phyloP scores from a whole-genome alignment of 1,284 basidiomycete species.

The Austroboletus olivaceoglutinosus region DNA sequence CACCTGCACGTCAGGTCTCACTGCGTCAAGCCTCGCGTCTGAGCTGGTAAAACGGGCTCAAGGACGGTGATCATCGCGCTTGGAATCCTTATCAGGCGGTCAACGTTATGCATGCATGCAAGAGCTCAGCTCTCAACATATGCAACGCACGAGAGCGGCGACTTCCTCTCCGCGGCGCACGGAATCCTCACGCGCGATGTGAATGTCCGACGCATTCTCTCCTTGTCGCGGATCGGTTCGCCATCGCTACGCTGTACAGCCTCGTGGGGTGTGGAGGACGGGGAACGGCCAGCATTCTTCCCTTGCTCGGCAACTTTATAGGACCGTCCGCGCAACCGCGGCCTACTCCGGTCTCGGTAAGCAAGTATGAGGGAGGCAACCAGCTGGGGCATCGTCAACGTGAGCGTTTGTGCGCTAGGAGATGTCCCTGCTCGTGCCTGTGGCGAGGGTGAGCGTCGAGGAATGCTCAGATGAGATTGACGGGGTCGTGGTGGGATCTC shows the following conservation, averaged over 20 bases:
- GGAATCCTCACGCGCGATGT: constrained; percentile 10
- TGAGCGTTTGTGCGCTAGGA: constrained; percentile 10
- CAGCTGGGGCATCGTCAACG: constrained; percentile 32
- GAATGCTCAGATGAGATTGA: constrained; percentile 9
- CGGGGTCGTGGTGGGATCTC: constrained; percentile 6
- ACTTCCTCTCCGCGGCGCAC: constrained; percentile 20
- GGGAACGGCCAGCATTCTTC: constrained; percentile 12
- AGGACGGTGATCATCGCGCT: background rate
- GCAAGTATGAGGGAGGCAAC: constrained; percentile 32
- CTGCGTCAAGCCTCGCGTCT: too few relatives aligned
- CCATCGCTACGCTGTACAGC: constrained; percentile 2
- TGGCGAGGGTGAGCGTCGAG: constrained; percentile 31
- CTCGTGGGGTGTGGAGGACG: constrained; percentile 1
- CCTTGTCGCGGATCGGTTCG: constrained; percentile 2
- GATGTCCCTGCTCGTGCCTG: constrained; percentile 16
- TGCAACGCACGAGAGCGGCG: constrained; percentile 25
- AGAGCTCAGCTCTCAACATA: constrained; percentile 23
- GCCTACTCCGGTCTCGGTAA: constrained; percentile 23
- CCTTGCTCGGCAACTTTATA: constrained; percentile 1
- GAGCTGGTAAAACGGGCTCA: background rate
- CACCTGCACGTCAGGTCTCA: background rate
- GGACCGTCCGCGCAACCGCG: constrained; percentile 21
- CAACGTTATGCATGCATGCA: background rate
- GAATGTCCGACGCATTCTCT: background rate
- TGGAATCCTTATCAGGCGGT: background rate